Evolutionary conservation across 164 flowering plant species (phyloP).

Genomic region (Umbilicus rupestris): DNA sequence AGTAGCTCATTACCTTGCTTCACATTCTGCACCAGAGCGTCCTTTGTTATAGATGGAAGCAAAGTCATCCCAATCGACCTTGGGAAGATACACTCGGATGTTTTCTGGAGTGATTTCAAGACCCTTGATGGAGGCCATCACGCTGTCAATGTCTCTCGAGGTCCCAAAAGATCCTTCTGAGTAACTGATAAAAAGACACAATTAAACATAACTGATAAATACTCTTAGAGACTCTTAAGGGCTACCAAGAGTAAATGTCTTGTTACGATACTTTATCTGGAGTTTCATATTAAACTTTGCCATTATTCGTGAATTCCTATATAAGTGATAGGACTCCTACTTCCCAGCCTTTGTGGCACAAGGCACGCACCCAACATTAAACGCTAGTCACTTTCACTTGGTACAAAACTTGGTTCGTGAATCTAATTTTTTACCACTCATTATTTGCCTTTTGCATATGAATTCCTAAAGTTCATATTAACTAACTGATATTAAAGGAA

Average conservation of each 20-base stretch:
- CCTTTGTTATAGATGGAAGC: conserved; percentile 50
- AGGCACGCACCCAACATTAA: too few species aligned
- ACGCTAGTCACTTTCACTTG: too few species aligned
- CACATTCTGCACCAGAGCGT: conserved; percentile 83
- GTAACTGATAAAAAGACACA: conserved; percentile 29
- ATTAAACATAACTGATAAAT: background rate
- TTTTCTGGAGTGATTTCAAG: conserved; percentile 44
- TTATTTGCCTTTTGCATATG: background rate
- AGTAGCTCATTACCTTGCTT: conserved; percentile 57
- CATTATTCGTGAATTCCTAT: too few species aligned
- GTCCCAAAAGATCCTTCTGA: conserved; percentile 30
- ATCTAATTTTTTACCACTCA: background rate
- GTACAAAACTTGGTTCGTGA: background rate
- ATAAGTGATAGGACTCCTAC: too few species aligned
- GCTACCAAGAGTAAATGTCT: too few species aligned
- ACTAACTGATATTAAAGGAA: background rate
- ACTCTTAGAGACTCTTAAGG: too few species aligned
- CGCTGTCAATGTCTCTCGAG: conserved; percentile 32
- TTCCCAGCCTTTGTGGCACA: too few species aligned
- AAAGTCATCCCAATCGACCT: conserved; percentile 63
- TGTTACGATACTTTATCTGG: too few species aligned
- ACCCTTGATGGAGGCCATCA: conserved; percentile 37
- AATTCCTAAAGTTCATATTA: background rate
- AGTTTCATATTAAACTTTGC: too few species aligned
- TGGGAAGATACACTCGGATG: conserved; percentile 45